These are phyloP conservation scores for Alloascoidea hylecoeti DNA, from an alignment of 805 yeast species.

Conservation along the genomic window DNA sequence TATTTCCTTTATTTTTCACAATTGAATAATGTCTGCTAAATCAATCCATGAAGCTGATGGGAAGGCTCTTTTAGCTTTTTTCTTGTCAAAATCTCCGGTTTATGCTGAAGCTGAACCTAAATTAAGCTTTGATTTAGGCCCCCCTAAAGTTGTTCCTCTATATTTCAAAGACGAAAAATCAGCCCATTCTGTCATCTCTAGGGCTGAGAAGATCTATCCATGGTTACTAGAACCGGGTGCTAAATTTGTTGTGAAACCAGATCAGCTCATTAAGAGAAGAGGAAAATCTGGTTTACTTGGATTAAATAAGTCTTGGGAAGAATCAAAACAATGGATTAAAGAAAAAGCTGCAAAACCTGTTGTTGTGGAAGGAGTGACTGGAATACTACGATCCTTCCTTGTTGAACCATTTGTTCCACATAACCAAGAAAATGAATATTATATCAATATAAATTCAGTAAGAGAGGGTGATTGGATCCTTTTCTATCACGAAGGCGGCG, in stretches of 20 bases:
- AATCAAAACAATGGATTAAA: slow-evolving; percentile 25
- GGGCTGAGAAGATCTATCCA: slow-evolving; percentile 23
- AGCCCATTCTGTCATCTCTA: slow-evolving; percentile 17
- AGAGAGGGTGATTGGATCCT: slow-evolving; percentile 32
- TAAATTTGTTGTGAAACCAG: slow-evolving; percentile 29
- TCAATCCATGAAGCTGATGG: slow-evolving; percentile 32
- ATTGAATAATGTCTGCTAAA: slow-evolving; percentile 34
- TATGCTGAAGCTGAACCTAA: slow-evolving; percentile 11
- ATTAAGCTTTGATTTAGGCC: slow-evolving; percentile 1
- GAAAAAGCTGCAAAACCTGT: slow-evolving; percentile 25
- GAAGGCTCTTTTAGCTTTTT: slow-evolving; percentile 27
- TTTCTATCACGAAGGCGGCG: slow-evolving; percentile 34
- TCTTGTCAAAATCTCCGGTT: slow-evolving; percentile 24
- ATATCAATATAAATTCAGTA: slow-evolving; percentile 31
- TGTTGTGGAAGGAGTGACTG: slow-evolving; percentile 24
- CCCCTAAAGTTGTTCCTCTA: slow-evolving; percentile 3
- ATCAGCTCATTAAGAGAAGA: slow-evolving; percentile 29
- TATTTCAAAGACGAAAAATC: slow-evolving; percentile 8
- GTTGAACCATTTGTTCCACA: slow-evolving; percentile 34
- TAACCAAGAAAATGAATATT: slow-evolving; percentile 28
- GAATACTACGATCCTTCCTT: slow-evolving; percentile 23
- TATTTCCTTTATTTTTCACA: no score
- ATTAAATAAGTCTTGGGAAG: slow-evolving; percentile 27
- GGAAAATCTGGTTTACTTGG: slow-evolving; percentile 29
- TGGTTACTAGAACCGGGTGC: slow-evolving; percentile 23